phyloP scores from a whole-genome alignment of 805 yeast species.

The Blastobotrys terrestris region DNA sequence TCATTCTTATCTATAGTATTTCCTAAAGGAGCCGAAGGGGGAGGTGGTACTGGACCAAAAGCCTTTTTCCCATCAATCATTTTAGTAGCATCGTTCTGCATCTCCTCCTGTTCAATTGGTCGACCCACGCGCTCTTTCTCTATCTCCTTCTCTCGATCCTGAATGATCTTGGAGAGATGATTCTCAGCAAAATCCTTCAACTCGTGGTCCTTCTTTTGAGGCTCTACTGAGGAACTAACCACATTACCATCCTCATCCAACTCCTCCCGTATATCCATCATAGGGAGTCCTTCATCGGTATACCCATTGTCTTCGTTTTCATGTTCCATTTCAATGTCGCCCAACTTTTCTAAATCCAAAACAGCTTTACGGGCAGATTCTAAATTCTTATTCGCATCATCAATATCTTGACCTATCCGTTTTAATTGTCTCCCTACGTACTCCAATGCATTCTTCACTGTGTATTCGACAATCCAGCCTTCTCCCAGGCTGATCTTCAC shows the following conservation, averaged over 20 bases:
- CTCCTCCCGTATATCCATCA: constrained; percentile 80
- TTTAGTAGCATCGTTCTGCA: background rate
- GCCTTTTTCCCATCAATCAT: background rate
- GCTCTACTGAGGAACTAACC: constrained; percentile 39
- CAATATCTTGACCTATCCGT: constrained; percentile 12
- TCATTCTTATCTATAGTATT: background rate
- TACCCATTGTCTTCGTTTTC: constrained; percentile 31
- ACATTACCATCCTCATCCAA: constrained; percentile 81
- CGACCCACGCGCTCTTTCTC: too few relatives aligned
- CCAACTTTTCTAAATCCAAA: constrained; percentile 8
- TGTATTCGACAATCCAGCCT: constrained; percentile 26
- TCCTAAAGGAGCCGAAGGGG: background rate
- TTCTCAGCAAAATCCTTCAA: constrained; percentile 24
- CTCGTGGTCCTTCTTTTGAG: constrained; percentile 27
- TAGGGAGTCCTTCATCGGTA: constrained; percentile 41
- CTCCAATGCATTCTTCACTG: constrained; percentile 13
- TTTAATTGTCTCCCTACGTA: constrained; percentile 18
- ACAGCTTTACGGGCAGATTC: constrained; percentile 16
- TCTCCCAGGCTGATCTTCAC: constrained; percentile 26
- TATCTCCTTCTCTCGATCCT: constrained; percentile 8
- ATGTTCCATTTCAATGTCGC: constrained; percentile 26
- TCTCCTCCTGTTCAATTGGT: too few relatives aligned
- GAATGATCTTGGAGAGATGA: constrained; percentile 11
- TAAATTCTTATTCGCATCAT: constrained; percentile 11
- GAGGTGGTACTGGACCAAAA: constrained; percentile 10